phyloP scores from a whole-genome alignment of 1,284 basidiomycete genomes.

The Cutaneotrichosporon spelunceum region DNA sequence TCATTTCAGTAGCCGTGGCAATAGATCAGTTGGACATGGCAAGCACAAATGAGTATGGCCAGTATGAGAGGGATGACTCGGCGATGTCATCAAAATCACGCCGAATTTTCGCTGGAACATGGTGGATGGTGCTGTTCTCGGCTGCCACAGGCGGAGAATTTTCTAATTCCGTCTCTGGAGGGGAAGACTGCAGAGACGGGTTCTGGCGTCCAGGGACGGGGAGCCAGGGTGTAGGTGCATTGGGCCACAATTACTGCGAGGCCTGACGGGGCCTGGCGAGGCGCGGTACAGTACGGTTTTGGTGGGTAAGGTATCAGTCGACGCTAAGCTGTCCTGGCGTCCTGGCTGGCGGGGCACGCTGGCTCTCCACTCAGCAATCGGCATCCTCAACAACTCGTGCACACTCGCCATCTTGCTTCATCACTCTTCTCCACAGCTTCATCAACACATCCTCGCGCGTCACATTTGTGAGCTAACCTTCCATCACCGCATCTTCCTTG shows the following conservation, averaged over 20 bases:
- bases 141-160: background rate
- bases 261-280: no score
- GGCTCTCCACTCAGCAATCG: background rate
- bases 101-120: background rate
- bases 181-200: background rate
- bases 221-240: background rate
- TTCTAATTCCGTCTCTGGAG: background rate
- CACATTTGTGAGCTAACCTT: background rate
- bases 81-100: background rate
- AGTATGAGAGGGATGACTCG: background rate
- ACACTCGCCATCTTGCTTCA: background rate
- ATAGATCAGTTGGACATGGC: background rate
- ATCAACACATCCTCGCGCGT: background rate
- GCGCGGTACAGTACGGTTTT: no score
- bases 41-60: background rate
- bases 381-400: background rate
- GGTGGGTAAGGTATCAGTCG: no score
- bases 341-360: background rate
- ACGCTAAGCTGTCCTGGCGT: background rate
- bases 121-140: background rate
- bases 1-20: background rate
- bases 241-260: no score
- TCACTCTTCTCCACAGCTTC: background rate
- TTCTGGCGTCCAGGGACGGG: background rate
- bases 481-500: background rate